Percentiles rank a stretch among this genome's conserved stretches.
These are phyloP conservation scores for Apiotrichum sp. DNA, from an alignment of 1,284 basidiomycete species.

Conservation along the genomic window DNA sequence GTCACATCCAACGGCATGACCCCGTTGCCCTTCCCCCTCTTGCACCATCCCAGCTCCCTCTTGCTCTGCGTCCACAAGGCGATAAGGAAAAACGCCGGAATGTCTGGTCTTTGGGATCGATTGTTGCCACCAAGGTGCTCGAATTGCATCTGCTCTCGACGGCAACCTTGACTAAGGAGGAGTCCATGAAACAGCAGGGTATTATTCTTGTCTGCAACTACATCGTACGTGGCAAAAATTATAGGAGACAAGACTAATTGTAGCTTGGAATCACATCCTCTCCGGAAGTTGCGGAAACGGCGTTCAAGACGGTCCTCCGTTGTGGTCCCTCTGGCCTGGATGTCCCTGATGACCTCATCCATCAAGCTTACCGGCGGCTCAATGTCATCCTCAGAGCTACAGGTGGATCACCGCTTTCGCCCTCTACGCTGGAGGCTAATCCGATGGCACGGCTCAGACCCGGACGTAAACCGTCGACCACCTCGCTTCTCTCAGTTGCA, in stretches of 20 bases:
- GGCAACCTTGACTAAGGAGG: constrained; percentile 7
- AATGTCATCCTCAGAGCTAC: constrained; percentile 22
- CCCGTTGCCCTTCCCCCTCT: constrained; percentile 38
- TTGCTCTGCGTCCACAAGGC: constrained; percentile 24
- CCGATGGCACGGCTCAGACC: constrained; percentile 2
- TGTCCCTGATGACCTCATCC: constrained; percentile 32
- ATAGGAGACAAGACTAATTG: not conserved
- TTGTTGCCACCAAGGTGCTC: constrained; percentile 21
- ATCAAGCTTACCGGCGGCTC: constrained; percentile 32
- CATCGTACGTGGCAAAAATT: constrained; percentile 26
- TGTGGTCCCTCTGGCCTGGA: constrained; percentile 25
- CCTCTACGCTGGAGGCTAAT: constrained; percentile 6
- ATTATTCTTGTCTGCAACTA: constrained; percentile 31
- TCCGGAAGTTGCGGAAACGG: constrained; percentile 17
- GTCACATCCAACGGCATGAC: constrained; percentile 39
- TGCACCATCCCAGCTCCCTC: constrained; percentile 26
- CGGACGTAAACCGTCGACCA: constrained; percentile 11
- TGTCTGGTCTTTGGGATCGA: constrained; percentile 32
- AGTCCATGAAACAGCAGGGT: constrained; percentile 5
- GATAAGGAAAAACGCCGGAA: constrained; percentile 39
- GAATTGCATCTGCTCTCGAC: constrained; percentile 15
- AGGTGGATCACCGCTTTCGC: constrained; percentile 5
- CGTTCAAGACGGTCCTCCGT: constrained; percentile 29
- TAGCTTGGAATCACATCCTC: constrained; percentile 30
- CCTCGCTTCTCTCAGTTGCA: constrained; percentile 15